Conservation (phyloP, 2,329 filamentous ascomycete genomes). For the Colletotrichum sp. region DNA sequence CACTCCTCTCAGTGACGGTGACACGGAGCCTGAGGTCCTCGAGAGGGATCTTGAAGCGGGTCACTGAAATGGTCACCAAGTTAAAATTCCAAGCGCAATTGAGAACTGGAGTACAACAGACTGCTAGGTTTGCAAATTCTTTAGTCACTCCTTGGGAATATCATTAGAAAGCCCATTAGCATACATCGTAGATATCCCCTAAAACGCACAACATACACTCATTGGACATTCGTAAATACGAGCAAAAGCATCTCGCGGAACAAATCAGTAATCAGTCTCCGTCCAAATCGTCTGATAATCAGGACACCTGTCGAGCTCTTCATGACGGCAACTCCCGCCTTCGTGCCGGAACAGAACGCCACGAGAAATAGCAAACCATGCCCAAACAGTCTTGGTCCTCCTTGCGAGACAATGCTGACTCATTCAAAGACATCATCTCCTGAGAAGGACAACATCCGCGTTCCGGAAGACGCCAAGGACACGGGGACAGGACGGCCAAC, state of each 20-base stretch:
- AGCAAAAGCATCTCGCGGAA: neutral
- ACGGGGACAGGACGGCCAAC: too few relatives aligned
- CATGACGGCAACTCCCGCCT: neutral
- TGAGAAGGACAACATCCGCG: neutral
- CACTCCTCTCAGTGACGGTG: conserved; percentile 2
- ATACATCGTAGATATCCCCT: neutral
- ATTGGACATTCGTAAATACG: neutral
- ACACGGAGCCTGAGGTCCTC: neutral
- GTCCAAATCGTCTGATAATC: neutral
- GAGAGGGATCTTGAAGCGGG: neutral
- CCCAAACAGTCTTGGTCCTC: neutral
- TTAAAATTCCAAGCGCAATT: too few relatives aligned
- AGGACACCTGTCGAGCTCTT: neutral
- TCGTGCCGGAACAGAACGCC: neutral
- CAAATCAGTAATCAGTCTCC: neutral
- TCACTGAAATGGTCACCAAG: too few relatives aligned
- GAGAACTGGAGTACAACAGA: too few relatives aligned
- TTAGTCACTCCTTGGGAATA: neutral
- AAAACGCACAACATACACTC: neutral
- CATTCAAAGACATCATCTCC: neutral
- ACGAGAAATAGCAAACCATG: neutral
- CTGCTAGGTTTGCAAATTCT: neutral
- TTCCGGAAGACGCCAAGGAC: too few relatives aligned
- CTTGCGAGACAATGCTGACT: neutral
- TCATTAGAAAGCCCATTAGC: neutral